Evolutionary conservation across 352 stramenopile species (phyloP).

Genomic region (Phytophthora aleatoria): DNA sequence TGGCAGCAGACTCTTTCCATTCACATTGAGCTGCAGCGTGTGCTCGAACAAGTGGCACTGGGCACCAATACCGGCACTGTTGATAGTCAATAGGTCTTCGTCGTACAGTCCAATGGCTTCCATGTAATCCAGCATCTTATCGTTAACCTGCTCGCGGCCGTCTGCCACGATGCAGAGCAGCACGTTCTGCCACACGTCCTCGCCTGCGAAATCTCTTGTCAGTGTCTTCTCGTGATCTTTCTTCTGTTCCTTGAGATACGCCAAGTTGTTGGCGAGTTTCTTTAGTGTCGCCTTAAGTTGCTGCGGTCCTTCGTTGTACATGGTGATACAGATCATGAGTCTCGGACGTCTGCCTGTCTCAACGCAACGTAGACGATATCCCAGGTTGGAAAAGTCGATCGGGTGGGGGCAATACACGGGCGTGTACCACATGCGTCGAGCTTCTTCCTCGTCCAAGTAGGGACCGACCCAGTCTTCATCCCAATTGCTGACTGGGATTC

Average conservation of each 20-base stretch:
- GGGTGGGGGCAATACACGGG: conserved; percentile 73
- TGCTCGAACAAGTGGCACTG: conserved; percentile 89
- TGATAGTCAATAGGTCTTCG: conserved; percentile 86
- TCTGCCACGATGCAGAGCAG: conserved; percentile 83
- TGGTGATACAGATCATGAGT: conserved; percentile 89
- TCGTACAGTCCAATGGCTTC: conserved; percentile 78
- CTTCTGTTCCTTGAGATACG: conserved; percentile 64
- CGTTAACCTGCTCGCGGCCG: conserved; percentile 71
- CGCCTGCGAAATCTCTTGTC: conserved; percentile 50
- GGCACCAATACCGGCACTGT: conserved; percentile 78
- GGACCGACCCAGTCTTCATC: conserved; percentile 80
- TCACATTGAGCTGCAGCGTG: conserved; percentile 76
- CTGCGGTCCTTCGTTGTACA: conserved; percentile 81
- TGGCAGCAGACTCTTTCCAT: conserved; percentile 69
- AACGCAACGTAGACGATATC: conserved; percentile 80
- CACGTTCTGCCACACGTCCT: conserved; percentile 84
- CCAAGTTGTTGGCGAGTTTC: conserved; percentile 86
- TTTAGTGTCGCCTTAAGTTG: conserved; percentile 76
- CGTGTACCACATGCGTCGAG: conserved; percentile 80
- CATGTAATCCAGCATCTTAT: conserved; percentile 86
- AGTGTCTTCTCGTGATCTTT: conserved; percentile 40
- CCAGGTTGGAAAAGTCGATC: conserved; percentile 77
- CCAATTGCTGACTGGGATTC: conserved; percentile 67
- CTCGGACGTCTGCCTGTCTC: conserved; percentile 69
- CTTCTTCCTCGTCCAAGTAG: conserved; percentile 76